Evolutionary conservation across 148 eudicot genomes (phyloP), one percentile per base, ranked within the genome.

Genomic region (Amaranthus cruentus): DNA sequence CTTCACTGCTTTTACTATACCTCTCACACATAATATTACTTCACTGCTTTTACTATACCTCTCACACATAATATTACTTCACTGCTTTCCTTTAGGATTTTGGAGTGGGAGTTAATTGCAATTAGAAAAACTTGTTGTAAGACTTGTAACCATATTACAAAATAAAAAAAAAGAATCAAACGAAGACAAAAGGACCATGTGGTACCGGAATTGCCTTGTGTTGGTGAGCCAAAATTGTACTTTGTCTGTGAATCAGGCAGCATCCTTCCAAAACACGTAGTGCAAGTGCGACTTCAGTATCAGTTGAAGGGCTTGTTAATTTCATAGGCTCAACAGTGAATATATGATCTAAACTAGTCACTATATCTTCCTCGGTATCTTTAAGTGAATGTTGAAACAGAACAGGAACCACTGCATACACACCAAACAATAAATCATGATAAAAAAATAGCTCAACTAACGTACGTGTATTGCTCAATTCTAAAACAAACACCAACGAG

Each of bases 231-330:
- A 91, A 80, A 69, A 89, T 68, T 4, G 91, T 84, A 78, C 97
- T 92, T 80, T 83, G 87, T 54, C 85, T 70, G 75, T 95, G 96
- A 78, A 92, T 84, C 78, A 95, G 84, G 85, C 97, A 92, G 74
- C 99, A 92, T 65, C 99, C 99, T 90, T 91, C 98, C 77, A 95
- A 71, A 76, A 90, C 97, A 75, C 93, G 88, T 76, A 95, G 94
- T 44, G 99, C 99, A 76, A 95, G 87, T 78, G 97, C 93, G 63
- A 90, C 89, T 82, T 95, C 97, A 62, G 92, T 82, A 77, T 95
- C 89, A 55, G 93, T 83, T 62, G 97, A 86, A 58, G 99, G 92
- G 73, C 89, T 88, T 51, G 85, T 78, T 69, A 91, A 79, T 81
- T 89, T 90, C 87, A 95, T 74, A 56, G 99, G 89, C 81, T 88